A percentile compares a stretch with the other conserved stretches of the same genome.
These are phyloP conservation scores for Capronia epimyces DNA, from an alignment of 2,329 filamentous ascomycete genomes.

Conservation along the genomic window DNA sequence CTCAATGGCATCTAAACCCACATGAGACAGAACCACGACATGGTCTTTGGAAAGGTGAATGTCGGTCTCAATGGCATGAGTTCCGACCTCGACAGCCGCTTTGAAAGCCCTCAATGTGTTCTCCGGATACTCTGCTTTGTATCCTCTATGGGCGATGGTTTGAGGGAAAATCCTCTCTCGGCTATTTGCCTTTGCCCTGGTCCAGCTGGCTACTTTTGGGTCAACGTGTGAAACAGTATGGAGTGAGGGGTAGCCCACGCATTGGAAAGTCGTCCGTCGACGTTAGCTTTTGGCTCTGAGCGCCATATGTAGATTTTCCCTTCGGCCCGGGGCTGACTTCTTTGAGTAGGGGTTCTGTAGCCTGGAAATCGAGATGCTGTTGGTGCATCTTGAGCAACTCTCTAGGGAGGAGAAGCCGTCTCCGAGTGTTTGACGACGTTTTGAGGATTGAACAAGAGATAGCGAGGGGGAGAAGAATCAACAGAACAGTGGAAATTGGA, in stretches of 20 bases:
- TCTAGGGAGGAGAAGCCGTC: neutral
- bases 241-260: neutral
- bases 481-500: neutral
- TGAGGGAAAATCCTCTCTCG: slow-evolving; percentile 32
- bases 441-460: neutral
- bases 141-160: slow-evolving; percentile 42
- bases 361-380: slow-evolving; percentile 1
- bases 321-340: neutral
- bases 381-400: slow-evolving; percentile 9
- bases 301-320: neutral
- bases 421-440: neutral
- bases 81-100: slow-evolving; percentile 65
- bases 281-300: neutral
- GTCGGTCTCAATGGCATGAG: slow-evolving; percentile 83
- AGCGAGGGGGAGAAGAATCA: neutral
- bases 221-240: neutral
- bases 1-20: slow-evolving; percentile 37
- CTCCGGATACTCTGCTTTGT: slow-evolving; percentile 70
- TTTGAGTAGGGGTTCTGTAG: slow-evolving; percentile 9
- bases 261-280: slow-evolving; percentile 6
- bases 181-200: slow-evolving; percentile 25
- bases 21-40: slow-evolving; percentile 79
- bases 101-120: slow-evolving; percentile 78
- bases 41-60: slow-evolving; percentile 76
- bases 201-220: slow-evolving; percentile 29